Base-by-base conservation (phyloP, 2,329 filamentous ascomycete species). In the Chlorencoelia australis region DNA sequence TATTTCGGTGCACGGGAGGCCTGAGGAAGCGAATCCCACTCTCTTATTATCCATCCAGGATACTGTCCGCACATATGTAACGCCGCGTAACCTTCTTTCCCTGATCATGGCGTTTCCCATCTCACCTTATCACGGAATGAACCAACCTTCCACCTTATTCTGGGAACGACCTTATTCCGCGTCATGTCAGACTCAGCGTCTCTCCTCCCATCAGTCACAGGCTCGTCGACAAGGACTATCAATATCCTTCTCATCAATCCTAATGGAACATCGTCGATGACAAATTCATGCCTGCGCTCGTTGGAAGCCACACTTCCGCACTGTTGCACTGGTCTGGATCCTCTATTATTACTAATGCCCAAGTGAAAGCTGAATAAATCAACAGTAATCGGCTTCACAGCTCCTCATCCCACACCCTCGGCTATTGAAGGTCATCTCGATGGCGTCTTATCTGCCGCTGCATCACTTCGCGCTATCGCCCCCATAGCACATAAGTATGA, bases 391-490 rank as follows among this genome's bases (percentile, higher is more conserved):
- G 66, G 64, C 15, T 71, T 72, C 55, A 73, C 69, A 4, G 59
- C 66, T 1, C 66, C 69, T 0, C 46, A 59, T 15, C 63, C 64
- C 1, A 61, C 66, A 0, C 68, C 68, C 0, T 65, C 63, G 10
- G 68, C 68, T 2, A 65, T 72, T 19, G 68, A 73, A 53, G 61
- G 64, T 25, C 56, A 59, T 36, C 61, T 66, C 17, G 68, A 73
- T 50, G 64, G 61, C 30, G 58, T 69, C 26, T 62, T 71, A 40
- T 68, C 64, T 4, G 63, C 67, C 0, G 67, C 67, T 4, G 63
- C 66, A 4, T 60, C 65, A 13, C 57, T 66, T 22, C 60, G 67
- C 15, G 63, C 64, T 11, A 55, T 70, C 6, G 48, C 63, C 7
- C 62, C 62, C 1, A 58, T 68, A 10, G 58, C 61, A 2, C 44